These are phyloP conservation scores for Linderina pennispora DNA, from an alignment of 192 early-diverging fungal genomes.

Conservation along the genomic window DNA sequence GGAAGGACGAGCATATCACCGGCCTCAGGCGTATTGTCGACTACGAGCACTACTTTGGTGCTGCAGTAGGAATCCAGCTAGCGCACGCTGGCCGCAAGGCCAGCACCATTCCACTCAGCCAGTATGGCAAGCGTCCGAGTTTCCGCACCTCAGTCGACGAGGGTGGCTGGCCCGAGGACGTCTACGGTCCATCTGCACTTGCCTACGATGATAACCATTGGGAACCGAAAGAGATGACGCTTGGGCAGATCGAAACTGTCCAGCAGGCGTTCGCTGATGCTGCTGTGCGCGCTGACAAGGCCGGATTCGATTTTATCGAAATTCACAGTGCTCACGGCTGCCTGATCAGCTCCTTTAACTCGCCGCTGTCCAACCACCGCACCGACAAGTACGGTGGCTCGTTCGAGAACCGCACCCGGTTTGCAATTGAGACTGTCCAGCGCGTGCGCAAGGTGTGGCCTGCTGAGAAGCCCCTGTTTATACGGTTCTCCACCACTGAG, in stretches of 20 bases:
- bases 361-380: conserved; percentile 73
- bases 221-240: conserved; percentile 49
- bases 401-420: conserved; percentile 79
- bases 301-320: conserved; percentile 88
- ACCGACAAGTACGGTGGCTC: conserved; percentile 90
- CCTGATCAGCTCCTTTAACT: conserved; percentile 73
- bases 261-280: conserved; percentile 58
- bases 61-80: conserved; percentile 65
- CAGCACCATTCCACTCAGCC: conserved; percentile 26
- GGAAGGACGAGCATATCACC: conserved; percentile 58
- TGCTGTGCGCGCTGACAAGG: conserved; percentile 63
- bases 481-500: conserved; percentile 75
- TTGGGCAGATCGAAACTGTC: conserved; percentile 62
- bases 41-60: conserved; percentile 57
- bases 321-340: conserved; percentile 92
- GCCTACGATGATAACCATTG: conserved; percentile 30
- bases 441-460: conserved; percentile 69
- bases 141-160: conserved; percentile 8
- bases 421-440: conserved; percentile 63
- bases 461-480: conserved; percentile 72
- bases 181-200: conserved; percentile 58
- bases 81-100: conserved; percentile 82
- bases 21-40: conserved; percentile 52
- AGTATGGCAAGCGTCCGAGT: conserved; percentile 1
- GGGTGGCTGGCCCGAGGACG: conserved; percentile 70